A percentile compares a stretch with the other conserved stretches of the same genome.
Conservation (phyloP, 495 filamentous ascomycete species). For the Aspergillus sparsus region DNA sequence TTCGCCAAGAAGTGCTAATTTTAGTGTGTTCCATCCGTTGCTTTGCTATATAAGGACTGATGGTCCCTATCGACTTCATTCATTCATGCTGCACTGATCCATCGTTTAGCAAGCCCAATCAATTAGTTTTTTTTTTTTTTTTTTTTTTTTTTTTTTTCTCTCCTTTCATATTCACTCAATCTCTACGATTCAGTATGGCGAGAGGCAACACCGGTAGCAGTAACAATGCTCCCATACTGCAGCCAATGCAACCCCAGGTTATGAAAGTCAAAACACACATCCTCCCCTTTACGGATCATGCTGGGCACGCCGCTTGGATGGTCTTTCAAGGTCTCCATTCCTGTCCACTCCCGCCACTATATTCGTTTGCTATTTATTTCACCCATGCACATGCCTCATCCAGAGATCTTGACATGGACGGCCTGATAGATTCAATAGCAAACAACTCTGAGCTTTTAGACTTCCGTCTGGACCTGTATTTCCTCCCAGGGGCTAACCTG, state of each 20-base stretch:
- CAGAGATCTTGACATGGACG: background rate
- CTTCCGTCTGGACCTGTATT: background rate
- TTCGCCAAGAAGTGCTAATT: no score
- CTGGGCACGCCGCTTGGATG: background rate
- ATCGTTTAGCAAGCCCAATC: no score
- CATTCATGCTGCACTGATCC: no score
- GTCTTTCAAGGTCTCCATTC: background rate
- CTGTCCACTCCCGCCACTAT: slow-evolving; percentile 4
- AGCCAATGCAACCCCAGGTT: no score
- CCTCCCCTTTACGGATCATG: background rate
- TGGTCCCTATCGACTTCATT: no score
- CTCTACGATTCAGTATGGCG: no score
- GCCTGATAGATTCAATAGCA: background rate
- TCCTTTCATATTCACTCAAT: no score
- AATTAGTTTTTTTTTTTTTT: slow-evolving; percentile 6
- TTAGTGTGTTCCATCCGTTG: no score
- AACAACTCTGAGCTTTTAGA: background rate
- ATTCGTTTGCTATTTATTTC: slow-evolving; percentile 9
- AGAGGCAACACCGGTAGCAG: no score
- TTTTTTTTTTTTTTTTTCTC: no score
- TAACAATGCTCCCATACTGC: no score
- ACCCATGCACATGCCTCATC: background rate
- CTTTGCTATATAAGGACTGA: no score
- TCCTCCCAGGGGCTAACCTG: background rate
- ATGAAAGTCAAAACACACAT: slow-evolving; percentile 1